Percentiles rank a stretch among this genome's conserved stretches.
Conservation (phyloP, 352 stramenopile species). For the Phytopythium litorale region DNA sequence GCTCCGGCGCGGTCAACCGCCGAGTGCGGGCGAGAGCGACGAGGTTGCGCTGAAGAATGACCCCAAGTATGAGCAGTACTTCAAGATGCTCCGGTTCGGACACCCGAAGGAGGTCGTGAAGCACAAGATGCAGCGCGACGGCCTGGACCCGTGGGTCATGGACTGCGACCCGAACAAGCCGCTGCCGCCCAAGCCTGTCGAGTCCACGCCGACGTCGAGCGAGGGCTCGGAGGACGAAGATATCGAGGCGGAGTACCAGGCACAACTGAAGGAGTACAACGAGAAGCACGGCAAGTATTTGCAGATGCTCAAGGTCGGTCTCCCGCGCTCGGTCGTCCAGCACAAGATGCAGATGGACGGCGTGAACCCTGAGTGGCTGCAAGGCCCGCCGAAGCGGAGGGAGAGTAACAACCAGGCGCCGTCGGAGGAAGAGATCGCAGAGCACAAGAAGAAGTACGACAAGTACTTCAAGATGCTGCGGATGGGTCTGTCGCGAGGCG, state of each 20-base stretch:
- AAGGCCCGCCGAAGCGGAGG: slow-evolving; percentile 41
- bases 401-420: slow-evolving; percentile 10
- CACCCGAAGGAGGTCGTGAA: slow-evolving; percentile 59
- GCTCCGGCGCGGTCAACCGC: slow-evolving; percentile 10
- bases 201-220: slow-evolving; percentile 4
- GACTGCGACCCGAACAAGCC: slow-evolving; percentile 63
- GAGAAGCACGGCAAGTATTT: slow-evolving; percentile 65
- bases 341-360: slow-evolving; percentile 86
- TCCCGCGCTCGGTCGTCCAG: slow-evolving; percentile 60
- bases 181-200: slow-evolving; percentile 17
- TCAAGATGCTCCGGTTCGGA: slow-evolving; percentile 82
- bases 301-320: slow-evolving; percentile 79
- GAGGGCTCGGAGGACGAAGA: slow-evolving; percentile 21
- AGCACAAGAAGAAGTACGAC: slow-evolving; percentile 65
- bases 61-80: slow-evolving; percentile 70
- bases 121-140: slow-evolving; percentile 74
- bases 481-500: slow-evolving; percentile 61
- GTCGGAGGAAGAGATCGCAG: slow-evolving; percentile 46
- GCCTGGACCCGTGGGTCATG: slow-evolving; percentile 53
- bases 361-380: slow-evolving; percentile 56
- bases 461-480: slow-evolving; percentile 87
- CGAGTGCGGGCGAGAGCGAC: slow-evolving; percentile 17
- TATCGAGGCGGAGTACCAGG: slow-evolving; percentile 44
- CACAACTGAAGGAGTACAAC: slow-evolving; percentile 57
- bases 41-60: slow-evolving; percentile 54